These are phyloP conservation scores for Candida mesenterica DNA, from an alignment of 1,139 yeast species.

Conservation along the genomic window DNA sequence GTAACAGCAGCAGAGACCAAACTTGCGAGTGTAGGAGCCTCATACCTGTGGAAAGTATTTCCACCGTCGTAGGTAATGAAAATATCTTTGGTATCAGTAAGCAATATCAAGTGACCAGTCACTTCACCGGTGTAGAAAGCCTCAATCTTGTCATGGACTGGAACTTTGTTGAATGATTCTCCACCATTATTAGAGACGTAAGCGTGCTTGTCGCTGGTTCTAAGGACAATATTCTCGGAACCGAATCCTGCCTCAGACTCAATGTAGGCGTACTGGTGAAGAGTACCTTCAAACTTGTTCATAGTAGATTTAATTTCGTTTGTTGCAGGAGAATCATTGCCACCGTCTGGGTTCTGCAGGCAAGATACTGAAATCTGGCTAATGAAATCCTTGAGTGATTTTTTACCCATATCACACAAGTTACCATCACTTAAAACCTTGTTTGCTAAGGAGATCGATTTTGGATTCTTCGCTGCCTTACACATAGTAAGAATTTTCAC, in stretches of 20 bases:
- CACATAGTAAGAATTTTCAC: slow-evolving; percentile 30
- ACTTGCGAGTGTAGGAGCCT: slow-evolving; percentile 24
- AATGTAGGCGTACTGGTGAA: slow-evolving; percentile 59
- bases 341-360: slow-evolving; percentile 27
- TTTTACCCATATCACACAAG: slow-evolving; percentile 38
- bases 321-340: no score
- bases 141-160: slow-evolving; percentile 47
- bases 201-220: slow-evolving; percentile 50
- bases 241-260: slow-evolving; percentile 33
- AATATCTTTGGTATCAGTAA: slow-evolving; percentile 51
- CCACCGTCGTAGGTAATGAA: slow-evolving; percentile 72
- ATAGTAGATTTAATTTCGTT: slow-evolving; percentile 21
- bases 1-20: slow-evolving; percentile 39
- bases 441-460: slow-evolving; percentile 29
- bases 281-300: slow-evolving; percentile 39
- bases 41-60: slow-evolving; percentile 42
- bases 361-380: slow-evolving; percentile 22
- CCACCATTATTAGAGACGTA: slow-evolving; percentile 84
- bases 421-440: slow-evolving; percentile 48
- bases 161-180: slow-evolving; percentile 48
- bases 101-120: slow-evolving; percentile 62
- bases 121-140: slow-evolving; percentile 60
- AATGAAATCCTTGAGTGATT: slow-evolving; percentile 26
- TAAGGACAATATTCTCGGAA: slow-evolving; percentile 74
- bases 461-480: slow-evolving; percentile 12